A percentile compares a stretch with the other conserved stretches of the same genome.
phyloP scores from a whole-genome alignment of 805 yeast genomes.

The Ogataea wickerhamii region DNA sequence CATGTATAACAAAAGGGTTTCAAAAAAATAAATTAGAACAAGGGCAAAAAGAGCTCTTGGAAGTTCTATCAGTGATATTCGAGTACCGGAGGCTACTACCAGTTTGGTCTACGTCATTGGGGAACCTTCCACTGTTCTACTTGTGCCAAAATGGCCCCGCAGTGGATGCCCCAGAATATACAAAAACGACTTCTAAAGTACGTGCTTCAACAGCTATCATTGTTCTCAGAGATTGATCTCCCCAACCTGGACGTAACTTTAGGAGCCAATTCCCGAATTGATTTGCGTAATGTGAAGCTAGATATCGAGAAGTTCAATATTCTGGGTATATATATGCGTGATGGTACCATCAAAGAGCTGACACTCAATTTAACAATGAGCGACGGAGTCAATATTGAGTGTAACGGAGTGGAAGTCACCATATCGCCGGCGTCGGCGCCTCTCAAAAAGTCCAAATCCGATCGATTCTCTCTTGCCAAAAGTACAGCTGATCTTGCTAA shows the following conservation, averaged over 20 bases:
- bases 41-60: too few relatives aligned
- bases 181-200: slow-evolving; percentile 79
- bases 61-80: too few relatives aligned
- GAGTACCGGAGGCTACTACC: too few relatives aligned
- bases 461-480: slow-evolving; percentile 54
- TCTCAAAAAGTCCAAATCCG: slow-evolving; percentile 26
- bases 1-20: background rate
- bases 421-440: slow-evolving; percentile 33
- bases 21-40: too few relatives aligned
- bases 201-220: slow-evolving; percentile 72
- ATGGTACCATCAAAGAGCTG: slow-evolving; percentile 55
- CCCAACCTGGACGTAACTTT: slow-evolving; percentile 79
- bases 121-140: background rate
- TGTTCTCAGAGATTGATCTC: slow-evolving; percentile 72
- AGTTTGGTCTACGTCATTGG: too few relatives aligned
- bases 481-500: slow-evolving; percentile 74
- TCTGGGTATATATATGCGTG: slow-evolving; percentile 61
- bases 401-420: slow-evolving; percentile 51
- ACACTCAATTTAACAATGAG: slow-evolving; percentile 59
- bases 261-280: slow-evolving; percentile 49
- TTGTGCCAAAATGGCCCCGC: slow-evolving; percentile 28
- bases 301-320: slow-evolving; percentile 67
- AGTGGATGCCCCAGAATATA: slow-evolving; percentile 81
- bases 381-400: slow-evolving; percentile 66
- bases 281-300: slow-evolving; percentile 58